phyloP scores from a whole-genome alignment of 2,329 filamentous ascomycete species.

The Nothopassalora personata region DNA sequence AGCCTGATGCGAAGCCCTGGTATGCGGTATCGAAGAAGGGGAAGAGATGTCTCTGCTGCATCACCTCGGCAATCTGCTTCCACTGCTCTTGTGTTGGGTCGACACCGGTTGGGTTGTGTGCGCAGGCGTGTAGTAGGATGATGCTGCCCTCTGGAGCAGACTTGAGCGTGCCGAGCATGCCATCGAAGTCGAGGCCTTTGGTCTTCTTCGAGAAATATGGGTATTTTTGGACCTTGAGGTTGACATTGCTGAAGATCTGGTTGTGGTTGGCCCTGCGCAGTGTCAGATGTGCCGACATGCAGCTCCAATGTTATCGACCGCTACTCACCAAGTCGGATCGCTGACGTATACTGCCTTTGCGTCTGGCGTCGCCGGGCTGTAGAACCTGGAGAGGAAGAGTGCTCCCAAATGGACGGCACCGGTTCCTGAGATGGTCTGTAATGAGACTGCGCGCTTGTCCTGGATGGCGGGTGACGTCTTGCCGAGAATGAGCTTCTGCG shows the following conservation, averaged over 20 bases:
- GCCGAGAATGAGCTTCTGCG: constrained; percentile 85
- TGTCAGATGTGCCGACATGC: not conserved
- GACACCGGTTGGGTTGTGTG: constrained; percentile 96
- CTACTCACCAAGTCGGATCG: constrained; percentile 76
- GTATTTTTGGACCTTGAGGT: constrained; percentile 71
- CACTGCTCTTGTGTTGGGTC: constrained; percentile 92
- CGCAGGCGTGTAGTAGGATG: constrained; percentile 89
- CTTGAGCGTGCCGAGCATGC: constrained; percentile 69
- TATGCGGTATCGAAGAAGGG: constrained; percentile 98
- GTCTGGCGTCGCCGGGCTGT: constrained; percentile 55
- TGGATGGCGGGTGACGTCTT: constrained; percentile 70
- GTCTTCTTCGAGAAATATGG: constrained; percentile 90
- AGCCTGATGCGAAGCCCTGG: constrained; percentile 93
- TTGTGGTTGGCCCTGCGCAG: constrained; percentile 70
- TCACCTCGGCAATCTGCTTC: constrained; percentile 76
- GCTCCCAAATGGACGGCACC: constrained; percentile 90
- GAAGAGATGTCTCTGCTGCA: constrained; percentile 77
- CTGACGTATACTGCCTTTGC: constrained; percentile 77
- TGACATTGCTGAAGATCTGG: constrained; percentile 94
- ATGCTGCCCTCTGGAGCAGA: constrained; percentile 73
- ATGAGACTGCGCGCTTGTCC: constrained; percentile 73
- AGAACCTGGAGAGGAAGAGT: constrained; percentile 92
- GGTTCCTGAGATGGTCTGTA: constrained; percentile 96
- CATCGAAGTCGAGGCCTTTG: constrained; percentile 85
- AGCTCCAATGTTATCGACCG: too few relatives aligned